Percentiles rank a stretch among this genome's conserved stretches.
Conservation (phyloP, 2,329 filamentous ascomycete genomes). For the Penicillium sp. region DNA sequence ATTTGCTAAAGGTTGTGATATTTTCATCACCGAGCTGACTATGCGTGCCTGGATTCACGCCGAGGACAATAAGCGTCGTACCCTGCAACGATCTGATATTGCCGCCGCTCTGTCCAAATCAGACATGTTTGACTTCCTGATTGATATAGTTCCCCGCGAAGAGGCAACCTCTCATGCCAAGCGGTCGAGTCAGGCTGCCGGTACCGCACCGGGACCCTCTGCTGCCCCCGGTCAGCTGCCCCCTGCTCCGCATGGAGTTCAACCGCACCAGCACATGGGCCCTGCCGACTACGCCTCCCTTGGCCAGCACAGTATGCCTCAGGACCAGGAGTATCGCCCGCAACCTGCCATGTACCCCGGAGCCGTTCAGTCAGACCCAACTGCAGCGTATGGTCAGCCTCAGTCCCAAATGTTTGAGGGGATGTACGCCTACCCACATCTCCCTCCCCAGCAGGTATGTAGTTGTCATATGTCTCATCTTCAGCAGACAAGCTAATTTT, state of each 20-base stretch:
- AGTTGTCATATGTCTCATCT: not conserved
- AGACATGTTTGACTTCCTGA: constrained; percentile 99
- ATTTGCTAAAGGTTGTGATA: constrained; percentile 97
- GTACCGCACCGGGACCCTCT: constrained; percentile 50
- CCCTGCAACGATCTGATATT: constrained; percentile 92
- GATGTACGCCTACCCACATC: constrained; percentile 79
- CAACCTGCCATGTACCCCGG: constrained; percentile 78
- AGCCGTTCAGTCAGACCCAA: constrained; percentile 70
- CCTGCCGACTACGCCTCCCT: constrained; percentile 60
- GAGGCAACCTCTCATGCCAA: constrained; percentile 86
- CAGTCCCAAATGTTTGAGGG: constrained; percentile 75
- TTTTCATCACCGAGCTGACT: constrained; percentile 97
- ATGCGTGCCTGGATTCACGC: constrained; percentile 99
- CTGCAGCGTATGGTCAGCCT: constrained; percentile 71
- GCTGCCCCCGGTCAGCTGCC: constrained; percentile 39
- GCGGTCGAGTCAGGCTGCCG: constrained; percentile 55
- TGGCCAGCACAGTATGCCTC: constrained; percentile 60
- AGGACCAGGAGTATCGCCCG: constrained; percentile 75
- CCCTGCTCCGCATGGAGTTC: constrained; percentile 48
- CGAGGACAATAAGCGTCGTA: constrained; percentile 96
- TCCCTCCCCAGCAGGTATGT: constrained; percentile 78
- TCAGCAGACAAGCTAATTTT: constrained; percentile 1
- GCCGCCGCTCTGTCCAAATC: constrained; percentile 93
- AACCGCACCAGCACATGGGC: constrained; percentile 55
- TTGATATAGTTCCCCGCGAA: constrained; percentile 96